Conservation (phyloP, 1,139 yeast genomes). For the Saccharomyces hybrid region DNA sequence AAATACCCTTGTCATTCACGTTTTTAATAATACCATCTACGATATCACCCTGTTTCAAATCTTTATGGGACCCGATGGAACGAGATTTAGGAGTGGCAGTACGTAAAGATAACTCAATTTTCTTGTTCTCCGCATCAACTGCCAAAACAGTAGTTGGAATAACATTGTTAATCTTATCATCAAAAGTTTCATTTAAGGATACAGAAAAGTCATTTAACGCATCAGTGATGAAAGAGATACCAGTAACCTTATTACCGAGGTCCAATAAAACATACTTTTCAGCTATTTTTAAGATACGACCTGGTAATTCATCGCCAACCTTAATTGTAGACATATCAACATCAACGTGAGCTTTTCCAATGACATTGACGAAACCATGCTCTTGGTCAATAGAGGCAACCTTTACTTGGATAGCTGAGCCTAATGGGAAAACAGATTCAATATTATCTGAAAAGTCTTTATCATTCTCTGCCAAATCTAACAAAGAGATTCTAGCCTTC, state of each 20-base stretch:
- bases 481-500: slow-evolving; percentile 58
- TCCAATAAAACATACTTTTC: slow-evolving; percentile 61
- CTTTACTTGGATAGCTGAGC: slow-evolving; percentile 57
- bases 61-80: slow-evolving; percentile 35
- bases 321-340: slow-evolving; percentile 44
- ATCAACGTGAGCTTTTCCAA: slow-evolving; percentile 43
- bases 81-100: not conserved
- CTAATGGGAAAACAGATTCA: slow-evolving; percentile 56
- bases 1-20: slow-evolving; percentile 70
- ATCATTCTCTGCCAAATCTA: slow-evolving; percentile 56
- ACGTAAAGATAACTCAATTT: slow-evolving; percentile 52
- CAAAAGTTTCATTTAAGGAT: slow-evolving; percentile 45
- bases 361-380: slow-evolving; percentile 44
- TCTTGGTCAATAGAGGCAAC: slow-evolving; percentile 50
- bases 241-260: slow-evolving; percentile 54
- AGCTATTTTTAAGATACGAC: slow-evolving; percentile 55
- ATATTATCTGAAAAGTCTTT: slow-evolving; percentile 34
- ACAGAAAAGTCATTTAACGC: slow-evolving; percentile 65
- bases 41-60: slow-evolving; percentile 60
- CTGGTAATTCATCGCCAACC: slow-evolving; percentile 58
- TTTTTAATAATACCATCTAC: slow-evolving; percentile 75
- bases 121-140: slow-evolving; percentile 49
- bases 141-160: slow-evolving; percentile 56
- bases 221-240: slow-evolving; percentile 67
- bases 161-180: slow-evolving; percentile 42